Evolutionary conservation across 805 yeast species (phyloP), one percentile per base, ranked within the genome.

Genomic region (Ogataea nonfermentans): DNA sequence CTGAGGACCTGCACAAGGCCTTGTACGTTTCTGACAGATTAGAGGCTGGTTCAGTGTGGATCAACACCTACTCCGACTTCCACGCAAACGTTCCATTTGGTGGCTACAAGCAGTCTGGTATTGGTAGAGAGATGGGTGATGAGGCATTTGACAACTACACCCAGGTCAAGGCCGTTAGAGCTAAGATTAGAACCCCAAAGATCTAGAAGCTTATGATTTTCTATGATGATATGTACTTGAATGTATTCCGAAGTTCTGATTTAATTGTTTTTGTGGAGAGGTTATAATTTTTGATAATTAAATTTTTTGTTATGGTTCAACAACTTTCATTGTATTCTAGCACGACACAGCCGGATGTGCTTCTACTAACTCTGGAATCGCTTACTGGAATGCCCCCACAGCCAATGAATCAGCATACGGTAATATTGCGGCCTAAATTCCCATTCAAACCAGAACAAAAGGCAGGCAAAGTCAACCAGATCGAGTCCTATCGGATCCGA

Each of bases 31-130:
- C 93, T 29, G 73, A 74, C 63, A 72, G 74, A 62, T 57, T 85
- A 45, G 78, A 78, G 57, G 82, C 90, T 43, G 95, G 95, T 67
- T 79, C 91, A 34, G 76, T 85, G 49, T 86, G 91, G 87, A 74
- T 84, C 52, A 85, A 85, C 73, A 75, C 81, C 42, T 79, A 79
- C 68, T 79, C 79, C 57, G 84, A 78, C 61, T 78, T 79, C 78
- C 78, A 79, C 62, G 74, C 67, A 41, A 65, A 66, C 62, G 81
- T 79, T 62, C 86, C 86, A 66, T 79, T 79, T 57, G 86, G 86
- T 59, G 86, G 86, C 52, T 79, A 66, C 70, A 75, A 76, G 55
- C 74, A 76, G 64, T 75, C 81, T 46, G 86, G 86, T 69, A 66
- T 74, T 40, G 86, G 86, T 57, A 76, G 84, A 70, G 86, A 79